Percentiles rank a stretch among this genome's conserved stretches.
phyloP scores from a whole-genome alignment of 139 green algal genomes.

The Eudorina sp. region DNA sequence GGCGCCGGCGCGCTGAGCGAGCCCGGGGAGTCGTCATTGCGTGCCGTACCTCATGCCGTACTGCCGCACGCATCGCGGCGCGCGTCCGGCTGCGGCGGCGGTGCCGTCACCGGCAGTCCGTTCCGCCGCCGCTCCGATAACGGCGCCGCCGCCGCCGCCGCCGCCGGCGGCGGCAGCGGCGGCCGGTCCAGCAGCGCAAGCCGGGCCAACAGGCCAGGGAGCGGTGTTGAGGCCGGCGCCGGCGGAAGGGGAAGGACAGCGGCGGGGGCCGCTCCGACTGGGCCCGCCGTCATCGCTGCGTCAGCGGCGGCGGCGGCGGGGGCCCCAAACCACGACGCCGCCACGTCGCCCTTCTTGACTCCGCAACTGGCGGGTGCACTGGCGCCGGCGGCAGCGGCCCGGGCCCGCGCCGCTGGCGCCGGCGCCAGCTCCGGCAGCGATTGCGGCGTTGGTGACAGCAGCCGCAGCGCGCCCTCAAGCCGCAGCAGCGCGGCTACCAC shows the following conservation, averaged over 20 bases:
- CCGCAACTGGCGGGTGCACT: background rate
- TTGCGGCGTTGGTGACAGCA: background rate
- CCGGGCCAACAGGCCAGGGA: too few species aligned
- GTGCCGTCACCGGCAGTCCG: background rate
- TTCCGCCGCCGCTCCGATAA: too few species aligned
- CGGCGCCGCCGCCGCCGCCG: too few species aligned
- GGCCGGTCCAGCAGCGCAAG: too few species aligned
- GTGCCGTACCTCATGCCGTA: background rate
- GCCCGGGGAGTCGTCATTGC: background rate
- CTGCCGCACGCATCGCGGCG: background rate
- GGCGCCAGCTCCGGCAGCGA: background rate
- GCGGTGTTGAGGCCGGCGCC: too few species aligned
- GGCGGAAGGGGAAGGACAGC: too few species aligned
- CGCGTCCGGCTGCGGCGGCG: too few species aligned
- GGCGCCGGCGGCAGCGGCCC: background rate
- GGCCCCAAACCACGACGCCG: background rate
- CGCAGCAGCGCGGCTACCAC: background rate
- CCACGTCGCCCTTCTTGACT: background rate
- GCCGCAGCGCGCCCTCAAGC: background rate
- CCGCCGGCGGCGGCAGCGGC: background rate
- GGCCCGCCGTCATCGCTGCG: too few species aligned
- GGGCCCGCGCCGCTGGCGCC: background rate
- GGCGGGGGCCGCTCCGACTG: too few species aligned
- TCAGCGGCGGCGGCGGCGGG: too few species aligned
- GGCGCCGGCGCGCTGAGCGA: background rate